Percentiles rank a stretch among this genome's conserved stretches.
phyloP scores from a whole-genome alignment of 1,284 basidiomycete species.

The Phellopilus nigrolimitatus region DNA sequence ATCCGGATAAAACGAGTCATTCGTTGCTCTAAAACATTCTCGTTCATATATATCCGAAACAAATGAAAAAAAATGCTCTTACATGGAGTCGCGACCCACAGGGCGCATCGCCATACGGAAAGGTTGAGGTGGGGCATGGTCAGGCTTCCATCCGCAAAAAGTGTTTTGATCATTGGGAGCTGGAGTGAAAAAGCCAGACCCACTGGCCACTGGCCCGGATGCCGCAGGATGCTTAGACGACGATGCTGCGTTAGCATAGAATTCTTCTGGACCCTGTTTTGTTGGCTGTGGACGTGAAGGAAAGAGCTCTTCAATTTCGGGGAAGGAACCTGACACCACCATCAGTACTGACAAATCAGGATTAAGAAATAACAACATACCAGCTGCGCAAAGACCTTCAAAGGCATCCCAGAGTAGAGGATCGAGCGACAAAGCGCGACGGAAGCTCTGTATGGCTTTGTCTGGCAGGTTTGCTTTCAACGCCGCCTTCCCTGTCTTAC shows the following conservation, averaged over 20 bases:
- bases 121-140: conserved; percentile 42
- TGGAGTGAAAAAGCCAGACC: conserved; percentile 76
- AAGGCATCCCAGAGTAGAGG: conserved; percentile 93
- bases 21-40: conserved; percentile 41
- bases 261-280: conserved; percentile 47
- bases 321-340: conserved; percentile 48
- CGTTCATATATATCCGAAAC: not conserved
- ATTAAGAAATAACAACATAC: conserved; percentile 43
- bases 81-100: conserved; percentile 61
- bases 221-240: conserved; percentile 32
- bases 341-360: conserved; percentile 22
- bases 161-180: conserved; percentile 51
- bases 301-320: conserved; percentile 66
- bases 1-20: conserved; percentile 61
- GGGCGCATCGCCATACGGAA: conserved; percentile 50
- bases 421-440: conserved; percentile 67
- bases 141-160: conserved; percentile 51
- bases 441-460: conserved; percentile 67
- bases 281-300: conserved; percentile 59
- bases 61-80: conserved; percentile 18
- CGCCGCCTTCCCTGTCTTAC: conserved; percentile 66
- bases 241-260: conserved; percentile 25
- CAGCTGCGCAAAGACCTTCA: conserved; percentile 80
- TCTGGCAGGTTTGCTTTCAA: conserved; percentile 71
- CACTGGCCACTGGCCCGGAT: conserved; percentile 46